Percentiles rank a stretch among this genome's conserved stretches.
Conservation (phyloP, 2,329 filamentous ascomycete genomes). For the Tolypocladium capitatum region DNA sequence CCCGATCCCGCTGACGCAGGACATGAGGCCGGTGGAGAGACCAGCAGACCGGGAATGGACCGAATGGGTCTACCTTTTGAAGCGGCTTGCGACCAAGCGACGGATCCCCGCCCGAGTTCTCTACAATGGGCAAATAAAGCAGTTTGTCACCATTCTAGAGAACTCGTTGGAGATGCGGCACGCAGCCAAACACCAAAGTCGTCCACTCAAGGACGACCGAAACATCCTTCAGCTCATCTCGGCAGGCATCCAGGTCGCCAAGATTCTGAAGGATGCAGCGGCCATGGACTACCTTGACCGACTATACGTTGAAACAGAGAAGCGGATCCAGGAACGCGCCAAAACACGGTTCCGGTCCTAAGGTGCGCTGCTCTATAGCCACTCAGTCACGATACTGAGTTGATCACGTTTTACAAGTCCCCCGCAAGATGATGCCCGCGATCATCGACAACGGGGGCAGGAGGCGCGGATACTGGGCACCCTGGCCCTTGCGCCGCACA, state of each 20-base stretch:
- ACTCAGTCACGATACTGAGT: slow-evolving; percentile 4
- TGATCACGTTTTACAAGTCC: slow-evolving; percentile 8
- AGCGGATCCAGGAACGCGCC: slow-evolving; percentile 58
- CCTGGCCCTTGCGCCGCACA: neutral
- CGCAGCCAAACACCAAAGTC: slow-evolving; percentile 68
- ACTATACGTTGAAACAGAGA: slow-evolving; percentile 72
- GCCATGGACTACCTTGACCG: slow-evolving; percentile 74
- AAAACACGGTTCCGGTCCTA: slow-evolving; percentile 19
- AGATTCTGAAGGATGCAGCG: slow-evolving; percentile 70
- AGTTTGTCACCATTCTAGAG: slow-evolving; percentile 76
- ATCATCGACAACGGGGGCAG: neutral
- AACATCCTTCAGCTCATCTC: slow-evolving; percentile 82
- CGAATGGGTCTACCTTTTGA: slow-evolving; percentile 81
- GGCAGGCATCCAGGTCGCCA: slow-evolving; percentile 75
- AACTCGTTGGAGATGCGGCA: slow-evolving; percentile 83
- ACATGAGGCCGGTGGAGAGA: slow-evolving; percentile 64
- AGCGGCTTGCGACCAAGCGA: slow-evolving; percentile 73
- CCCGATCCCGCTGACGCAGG: slow-evolving; percentile 69
- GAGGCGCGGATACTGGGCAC: neutral
- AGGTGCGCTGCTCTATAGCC: slow-evolving; percentile 3
- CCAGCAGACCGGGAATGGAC: slow-evolving; percentile 78
- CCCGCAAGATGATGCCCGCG: neutral
- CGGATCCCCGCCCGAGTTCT: slow-evolving; percentile 72
- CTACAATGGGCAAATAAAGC: slow-evolving; percentile 84
- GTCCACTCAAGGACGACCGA: slow-evolving; percentile 75